A percentile compares a stretch with the other conserved stretches of the same genome.
Conservation (phyloP, 1,284 basidiomycete genomes). For the Stygiomarasmius scandens region DNA sequence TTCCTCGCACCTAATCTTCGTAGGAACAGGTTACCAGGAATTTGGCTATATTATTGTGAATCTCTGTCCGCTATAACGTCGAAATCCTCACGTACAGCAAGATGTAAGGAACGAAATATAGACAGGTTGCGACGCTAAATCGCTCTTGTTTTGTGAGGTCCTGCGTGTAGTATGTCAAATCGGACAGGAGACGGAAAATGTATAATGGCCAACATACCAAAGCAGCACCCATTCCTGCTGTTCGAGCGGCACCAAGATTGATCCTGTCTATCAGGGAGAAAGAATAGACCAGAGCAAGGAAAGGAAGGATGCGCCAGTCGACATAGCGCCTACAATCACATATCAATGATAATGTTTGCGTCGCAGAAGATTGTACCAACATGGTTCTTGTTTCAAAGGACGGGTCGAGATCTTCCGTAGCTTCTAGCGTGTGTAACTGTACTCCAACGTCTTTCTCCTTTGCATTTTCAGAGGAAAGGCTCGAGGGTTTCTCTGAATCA, state of each 20-base stretch:
- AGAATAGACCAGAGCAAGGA: slow-evolving; percentile 46
- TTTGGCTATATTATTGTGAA: slow-evolving; percentile 33
- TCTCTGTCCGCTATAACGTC: background rate
- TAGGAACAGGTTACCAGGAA: slow-evolving; percentile 48
- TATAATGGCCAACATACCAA: slow-evolving; percentile 38
- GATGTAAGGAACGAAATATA: slow-evolving; percentile 52
- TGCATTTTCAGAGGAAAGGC: background rate
- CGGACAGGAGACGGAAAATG: background rate
- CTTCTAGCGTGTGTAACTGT: background rate
- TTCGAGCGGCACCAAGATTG: slow-evolving; percentile 46
- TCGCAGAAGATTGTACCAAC: background rate
- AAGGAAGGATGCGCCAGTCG: slow-evolving; percentile 44
- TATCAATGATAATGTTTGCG: background rate
- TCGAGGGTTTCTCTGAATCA: background rate
- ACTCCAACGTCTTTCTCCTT: background rate
- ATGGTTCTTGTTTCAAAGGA: background rate
- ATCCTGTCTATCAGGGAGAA: slow-evolving; percentile 45
- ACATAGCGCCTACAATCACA: slow-evolving; percentile 37
- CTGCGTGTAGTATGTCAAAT: background rate
- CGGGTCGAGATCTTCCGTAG: background rate
- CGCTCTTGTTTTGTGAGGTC: slow-evolving; percentile 33
- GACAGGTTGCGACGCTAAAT: slow-evolving; percentile 44
- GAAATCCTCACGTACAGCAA: slow-evolving; percentile 35
- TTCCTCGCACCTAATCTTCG: slow-evolving; percentile 42
- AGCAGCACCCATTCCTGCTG: slow-evolving; percentile 41